These are phyloP conservation scores for Cucurbita ficifolia DNA, from an alignment of 306 rosid genomes.

Conservation along the genomic window DNA sequence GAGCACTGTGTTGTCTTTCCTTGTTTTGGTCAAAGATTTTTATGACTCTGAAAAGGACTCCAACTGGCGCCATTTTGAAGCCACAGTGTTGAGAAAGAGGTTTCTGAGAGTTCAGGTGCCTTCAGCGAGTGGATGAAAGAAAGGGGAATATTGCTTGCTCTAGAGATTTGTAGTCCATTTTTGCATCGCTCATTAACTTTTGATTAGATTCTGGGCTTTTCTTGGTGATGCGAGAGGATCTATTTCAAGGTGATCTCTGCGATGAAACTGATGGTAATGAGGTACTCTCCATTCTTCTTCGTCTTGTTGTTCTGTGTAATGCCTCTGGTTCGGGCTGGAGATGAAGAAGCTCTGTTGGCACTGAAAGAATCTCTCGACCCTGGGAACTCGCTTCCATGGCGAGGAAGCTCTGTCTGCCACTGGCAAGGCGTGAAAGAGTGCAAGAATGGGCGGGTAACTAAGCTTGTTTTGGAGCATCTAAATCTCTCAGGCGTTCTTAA, in stretches of 20 bases:
- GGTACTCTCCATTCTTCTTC: constrained; percentile 7
- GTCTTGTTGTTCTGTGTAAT: neutral
- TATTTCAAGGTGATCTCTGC: neutral
- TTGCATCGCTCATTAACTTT: too few species aligned
- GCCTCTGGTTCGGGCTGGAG: constrained; percentile 26
- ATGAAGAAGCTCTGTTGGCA: constrained; percentile 36
- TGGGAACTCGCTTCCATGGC: constrained; percentile 48
- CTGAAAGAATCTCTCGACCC: constrained; percentile 55
- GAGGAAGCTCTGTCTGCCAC: constrained; percentile 34
- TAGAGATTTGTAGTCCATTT: too few species aligned
- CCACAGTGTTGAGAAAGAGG: neutral
- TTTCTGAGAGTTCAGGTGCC: neutral
- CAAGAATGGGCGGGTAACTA: constrained; percentile 54
- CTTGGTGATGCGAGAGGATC: too few species aligned
- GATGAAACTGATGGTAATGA: constrained; percentile 7
- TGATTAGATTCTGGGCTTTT: too few species aligned
- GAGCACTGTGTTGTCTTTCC: neutral
- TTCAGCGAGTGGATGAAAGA: neutral
- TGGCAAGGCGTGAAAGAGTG: constrained; percentile 78
- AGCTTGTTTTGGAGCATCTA: constrained; percentile 55
- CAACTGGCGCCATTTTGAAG: neutral
- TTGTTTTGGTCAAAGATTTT: neutral
- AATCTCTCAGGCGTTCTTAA: constrained; percentile 55
- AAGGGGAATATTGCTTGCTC: neutral
- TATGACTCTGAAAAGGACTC: neutral